Evolutionary conservation across 2,329 filamentous ascomycete genomes (phyloP), one percentile per base, ranked within the genome.

Genomic region (Fusarium praegraminearum): DNA sequence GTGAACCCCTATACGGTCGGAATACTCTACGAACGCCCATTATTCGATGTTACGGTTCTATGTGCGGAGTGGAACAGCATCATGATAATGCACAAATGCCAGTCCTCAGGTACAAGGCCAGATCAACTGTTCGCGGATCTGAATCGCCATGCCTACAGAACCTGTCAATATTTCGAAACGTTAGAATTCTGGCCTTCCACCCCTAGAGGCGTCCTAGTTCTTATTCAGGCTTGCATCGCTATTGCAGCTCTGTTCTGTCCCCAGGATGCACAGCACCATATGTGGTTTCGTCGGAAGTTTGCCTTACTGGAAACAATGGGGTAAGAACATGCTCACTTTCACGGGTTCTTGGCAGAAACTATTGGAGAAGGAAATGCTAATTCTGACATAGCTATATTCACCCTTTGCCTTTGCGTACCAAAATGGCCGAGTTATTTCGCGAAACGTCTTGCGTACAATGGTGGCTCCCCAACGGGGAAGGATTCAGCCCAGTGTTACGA

Each of bases 381-480:
- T 35, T 16, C 3, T 26, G 30, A 16, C 18, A 18, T 67, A 98
- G 95, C 40, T 97, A 97, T 77, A 91, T 97, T 26, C 94, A 93
- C 72, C 91, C 94, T 2, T 83, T 88, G 32, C 87, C 88, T 15
- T 90, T 95, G 73, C 91, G 95, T 61, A 84, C 82, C 33, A 90
- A 90, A 70, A 91, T 98, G 86, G 89, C 92, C 33, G 86, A 91
- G 47, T 79, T 93, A 26, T 97, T 96, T 85, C 84, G 87, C 63
- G 87, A 93, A 44, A 86, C 88, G 16, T 89, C 90, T 22, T 89
- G 94, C 55, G 87, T 88, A 45, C 85, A 90, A 60, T 98, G 94
- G 93, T 99, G 96, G 96, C 86, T 98, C 4, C 93, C 94, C 4
- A 87, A 96, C 77, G 88, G 93, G 67, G 91, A 95, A 81, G 89